Conservation (phyloP, 768 basidiomycete genomes). For the Sistotremastrum niveocremeum region DNA sequence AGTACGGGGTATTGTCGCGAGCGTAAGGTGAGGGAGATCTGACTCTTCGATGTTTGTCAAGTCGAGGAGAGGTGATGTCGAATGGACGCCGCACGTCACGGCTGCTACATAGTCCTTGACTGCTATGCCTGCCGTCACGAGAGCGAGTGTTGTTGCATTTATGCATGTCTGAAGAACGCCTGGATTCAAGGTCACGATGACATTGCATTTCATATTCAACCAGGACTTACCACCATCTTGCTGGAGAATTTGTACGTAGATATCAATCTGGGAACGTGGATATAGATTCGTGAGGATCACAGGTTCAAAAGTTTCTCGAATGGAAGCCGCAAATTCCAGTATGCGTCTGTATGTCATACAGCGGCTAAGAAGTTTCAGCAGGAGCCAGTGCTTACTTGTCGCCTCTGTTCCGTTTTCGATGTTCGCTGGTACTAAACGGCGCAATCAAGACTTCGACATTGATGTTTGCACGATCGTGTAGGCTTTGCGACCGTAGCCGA, state of each 20-base stretch:
- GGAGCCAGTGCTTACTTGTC: slow-evolving; percentile 59
- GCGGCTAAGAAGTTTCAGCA: not conserved
- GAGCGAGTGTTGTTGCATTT: slow-evolving; percentile 87
- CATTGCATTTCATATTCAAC: not conserved
- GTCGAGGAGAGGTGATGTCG: slow-evolving; percentile 71
- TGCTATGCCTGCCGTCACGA: slow-evolving; percentile 83
- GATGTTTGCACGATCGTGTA: slow-evolving; percentile 79
- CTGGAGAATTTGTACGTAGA: slow-evolving; percentile 84
- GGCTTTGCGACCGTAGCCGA: slow-evolving; percentile 60
- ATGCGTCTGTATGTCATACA: slow-evolving; percentile 44
- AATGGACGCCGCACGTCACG: slow-evolving; percentile 77
- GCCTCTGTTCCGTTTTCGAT: slow-evolving; percentile 59
- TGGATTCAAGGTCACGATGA: not conserved
- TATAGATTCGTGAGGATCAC: slow-evolving; percentile 84
- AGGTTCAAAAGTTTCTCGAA: slow-evolving; percentile 93
- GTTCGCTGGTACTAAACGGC: slow-evolving; percentile 75
- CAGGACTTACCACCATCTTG: slow-evolving; percentile 56
- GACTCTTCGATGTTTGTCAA: slow-evolving; percentile 82
- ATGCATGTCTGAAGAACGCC: slow-evolving; percentile 83
- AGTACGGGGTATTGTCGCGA: slow-evolving; percentile 83
- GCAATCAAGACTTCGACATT: slow-evolving; percentile 83
- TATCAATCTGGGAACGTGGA: slow-evolving; percentile 89
- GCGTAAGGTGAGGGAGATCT: slow-evolving; percentile 76
- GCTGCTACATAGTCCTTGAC: slow-evolving; percentile 86
- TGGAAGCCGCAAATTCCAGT: slow-evolving; percentile 71